A percentile compares a stretch with the other conserved stretches of the same genome.
These are phyloP conservation scores for Oehlia diaphana DNA, from an alignment of 192 early-diverging fungal species.

Conservation along the genomic window DNA sequence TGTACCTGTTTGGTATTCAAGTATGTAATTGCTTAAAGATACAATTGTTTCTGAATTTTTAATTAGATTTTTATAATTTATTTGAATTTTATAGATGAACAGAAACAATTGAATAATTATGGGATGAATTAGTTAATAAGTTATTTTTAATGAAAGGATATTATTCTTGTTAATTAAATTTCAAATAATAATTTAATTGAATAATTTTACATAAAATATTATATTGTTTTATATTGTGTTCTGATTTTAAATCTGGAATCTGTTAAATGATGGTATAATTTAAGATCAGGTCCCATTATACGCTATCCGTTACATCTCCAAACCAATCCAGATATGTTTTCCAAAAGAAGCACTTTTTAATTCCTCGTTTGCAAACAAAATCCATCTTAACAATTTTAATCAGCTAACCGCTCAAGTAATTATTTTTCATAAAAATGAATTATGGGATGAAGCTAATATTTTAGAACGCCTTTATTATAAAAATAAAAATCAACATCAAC, in stretches of 20 bases:
- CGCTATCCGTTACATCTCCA: not conserved
- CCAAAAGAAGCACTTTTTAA: not conserved
- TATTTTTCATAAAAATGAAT: conserved; percentile 38
- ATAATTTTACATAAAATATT: not conserved
- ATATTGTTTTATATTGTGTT: not conserved
- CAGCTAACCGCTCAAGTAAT: not conserved
- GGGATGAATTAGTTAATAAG: not conserved
- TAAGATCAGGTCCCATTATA: not conserved
- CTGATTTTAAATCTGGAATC: not conserved
- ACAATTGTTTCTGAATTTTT: not conserved
- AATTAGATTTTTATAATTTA: no score
- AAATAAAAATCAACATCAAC: conserved; percentile 49
- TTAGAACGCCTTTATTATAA: conserved; percentile 50
- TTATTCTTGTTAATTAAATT: not conserved
- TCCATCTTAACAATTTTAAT: conserved; percentile 14
- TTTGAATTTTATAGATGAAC: conserved; percentile 7
- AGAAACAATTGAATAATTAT: conserved; percentile 7
- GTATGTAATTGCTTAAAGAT: not conserved
- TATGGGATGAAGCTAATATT: conserved; percentile 44
- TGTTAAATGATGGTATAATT: not conserved
- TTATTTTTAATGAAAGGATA: no score
- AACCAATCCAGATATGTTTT: not conserved
- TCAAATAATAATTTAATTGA: not conserved
- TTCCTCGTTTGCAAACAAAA: not conserved
- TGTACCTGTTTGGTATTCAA: conserved; percentile 14